Percentiles rank a stretch among this genome's conserved stretches.
Conservation (phyloP, 306 rosid species). For the Sesbania bispinosa region DNA sequence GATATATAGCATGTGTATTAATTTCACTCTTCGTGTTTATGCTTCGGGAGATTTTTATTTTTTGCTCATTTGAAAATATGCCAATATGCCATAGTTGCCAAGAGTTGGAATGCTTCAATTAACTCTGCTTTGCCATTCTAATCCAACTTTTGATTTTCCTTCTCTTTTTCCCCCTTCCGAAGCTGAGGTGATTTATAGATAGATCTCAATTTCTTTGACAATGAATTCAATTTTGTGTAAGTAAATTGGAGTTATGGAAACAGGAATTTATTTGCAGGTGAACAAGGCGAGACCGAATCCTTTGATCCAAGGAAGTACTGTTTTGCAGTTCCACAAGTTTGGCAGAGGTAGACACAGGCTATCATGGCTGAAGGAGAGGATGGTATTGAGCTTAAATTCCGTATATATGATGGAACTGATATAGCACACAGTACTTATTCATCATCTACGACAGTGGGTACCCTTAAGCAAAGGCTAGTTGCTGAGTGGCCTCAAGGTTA, state of each 20-base stretch:
- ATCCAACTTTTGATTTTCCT: neutral
- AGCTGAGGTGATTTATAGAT: neutral
- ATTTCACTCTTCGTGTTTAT: conserved; percentile 19
- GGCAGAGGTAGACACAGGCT: conserved; percentile 25
- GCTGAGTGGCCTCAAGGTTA: conserved; percentile 80
- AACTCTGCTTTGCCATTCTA: neutral
- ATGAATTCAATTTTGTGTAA: conserved; percentile 5
- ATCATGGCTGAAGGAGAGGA: conserved; percentile 59
- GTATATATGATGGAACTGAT: conserved; percentile 78
- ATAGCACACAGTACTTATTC: conserved; percentile 52
- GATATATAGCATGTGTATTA: neutral
- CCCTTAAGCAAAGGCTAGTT: conserved; percentile 64
- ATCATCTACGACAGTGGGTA: conserved; percentile 44
- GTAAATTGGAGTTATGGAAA: conserved; percentile 14
- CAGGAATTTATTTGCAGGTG: conserved; percentile 38
- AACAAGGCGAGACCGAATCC: conserved; percentile 29
- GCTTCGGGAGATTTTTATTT: neutral
- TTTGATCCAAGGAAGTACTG: conserved; percentile 26
- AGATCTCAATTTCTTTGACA: neutral
- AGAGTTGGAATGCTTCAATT: too few relatives aligned
- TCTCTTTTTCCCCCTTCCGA: neutral
- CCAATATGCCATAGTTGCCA: too few relatives aligned
- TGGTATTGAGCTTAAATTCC: conserved; percentile 55
- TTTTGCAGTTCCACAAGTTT: conserved; percentile 33
- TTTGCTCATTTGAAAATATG: too few relatives aligned